phyloP scores from a whole-genome alignment of 2,329 filamentous ascomycete genomes.

The Cryphonectria carpinicola region DNA sequence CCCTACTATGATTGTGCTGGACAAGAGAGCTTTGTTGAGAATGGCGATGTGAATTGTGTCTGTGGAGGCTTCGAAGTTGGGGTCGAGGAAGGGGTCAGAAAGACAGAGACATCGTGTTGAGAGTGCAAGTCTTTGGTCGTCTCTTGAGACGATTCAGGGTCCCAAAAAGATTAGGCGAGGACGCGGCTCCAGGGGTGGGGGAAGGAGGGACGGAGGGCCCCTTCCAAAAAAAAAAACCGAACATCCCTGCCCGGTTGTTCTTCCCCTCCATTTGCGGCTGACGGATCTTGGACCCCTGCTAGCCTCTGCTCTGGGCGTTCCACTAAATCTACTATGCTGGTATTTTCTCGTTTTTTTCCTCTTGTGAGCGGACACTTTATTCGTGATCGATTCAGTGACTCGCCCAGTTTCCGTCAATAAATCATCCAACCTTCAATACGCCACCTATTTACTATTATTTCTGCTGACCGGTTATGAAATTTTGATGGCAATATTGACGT shows the following conservation, averaged over 20 bases:
- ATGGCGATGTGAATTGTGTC: not conserved
- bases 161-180: not conserved
- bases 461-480: not conserved
- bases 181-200: not conserved
- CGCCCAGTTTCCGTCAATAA: not conserved
- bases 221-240: not conserved
- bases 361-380: not conserved
- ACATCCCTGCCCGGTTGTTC: not conserved
- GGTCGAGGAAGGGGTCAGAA: not conserved
- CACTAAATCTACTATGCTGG: slow-evolving; percentile 2
- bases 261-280: not conserved
- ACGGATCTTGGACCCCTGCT: not conserved
- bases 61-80: not conserved
- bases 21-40: not conserved
- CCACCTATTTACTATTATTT: not conserved
- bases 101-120: not conserved
- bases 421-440: not conserved
- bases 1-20: not conserved
- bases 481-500: not conserved
- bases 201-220: not conserved
- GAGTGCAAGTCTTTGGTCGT: not conserved
- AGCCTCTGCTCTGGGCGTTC: not conserved
- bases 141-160: slow-evolving; percentile 4
- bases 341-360: not conserved
- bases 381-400: not conserved